A percentile compares a stretch with the other conserved stretches of the same genome.
Conservation (phyloP, 345 rosid species). For the Hypericum androsaemum region DNA sequence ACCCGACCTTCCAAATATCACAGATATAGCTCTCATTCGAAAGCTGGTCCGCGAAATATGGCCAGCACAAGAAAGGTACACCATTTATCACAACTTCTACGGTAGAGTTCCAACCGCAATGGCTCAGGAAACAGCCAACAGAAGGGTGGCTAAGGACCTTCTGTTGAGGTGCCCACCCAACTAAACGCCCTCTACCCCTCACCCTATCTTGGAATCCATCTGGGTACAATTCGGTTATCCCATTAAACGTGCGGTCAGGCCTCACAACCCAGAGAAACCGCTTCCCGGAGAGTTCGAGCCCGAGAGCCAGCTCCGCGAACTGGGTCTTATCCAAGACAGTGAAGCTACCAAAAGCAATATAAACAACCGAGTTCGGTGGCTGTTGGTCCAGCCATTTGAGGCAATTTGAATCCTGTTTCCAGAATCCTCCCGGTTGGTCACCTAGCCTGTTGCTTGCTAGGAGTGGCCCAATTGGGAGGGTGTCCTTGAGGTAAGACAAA, state of each 20-base stretch:
- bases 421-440: conserved; percentile 12
- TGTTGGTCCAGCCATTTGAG: conserved; percentile 35
- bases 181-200: not conserved
- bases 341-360: conserved; percentile 39
- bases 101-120: conserved; percentile 35
- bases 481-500: not conserved
- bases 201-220: conserved; percentile 20
- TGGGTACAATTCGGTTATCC: not conserved
- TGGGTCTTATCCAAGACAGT: conserved; percentile 17
- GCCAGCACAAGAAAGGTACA: conserved; percentile 34
- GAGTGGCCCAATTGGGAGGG: conserved; percentile 28
- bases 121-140: conserved; percentile 23
- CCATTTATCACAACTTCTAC: conserved; percentile 26
- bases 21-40: conserved; percentile 23
- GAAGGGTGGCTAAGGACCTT: conserved; percentile 25
- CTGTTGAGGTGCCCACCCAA: conserved; percentile 26
- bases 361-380: conserved; percentile 26
- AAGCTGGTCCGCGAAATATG: conserved; percentile 23
- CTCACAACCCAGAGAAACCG: conserved; percentile 32
- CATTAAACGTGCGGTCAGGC: conserved; percentile 5
- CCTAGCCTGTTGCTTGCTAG: not conserved
- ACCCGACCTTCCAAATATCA: conserved; percentile 16
- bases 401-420: conserved; percentile 25
- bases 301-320: conserved; percentile 26
- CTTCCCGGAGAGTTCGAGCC: conserved; percentile 16